A percentile compares a stretch with the other conserved stretches of the same genome.
phyloP scores from a whole-genome alignment of 2,329 filamentous ascomycete species.

The Neurospora crassa region DNA sequence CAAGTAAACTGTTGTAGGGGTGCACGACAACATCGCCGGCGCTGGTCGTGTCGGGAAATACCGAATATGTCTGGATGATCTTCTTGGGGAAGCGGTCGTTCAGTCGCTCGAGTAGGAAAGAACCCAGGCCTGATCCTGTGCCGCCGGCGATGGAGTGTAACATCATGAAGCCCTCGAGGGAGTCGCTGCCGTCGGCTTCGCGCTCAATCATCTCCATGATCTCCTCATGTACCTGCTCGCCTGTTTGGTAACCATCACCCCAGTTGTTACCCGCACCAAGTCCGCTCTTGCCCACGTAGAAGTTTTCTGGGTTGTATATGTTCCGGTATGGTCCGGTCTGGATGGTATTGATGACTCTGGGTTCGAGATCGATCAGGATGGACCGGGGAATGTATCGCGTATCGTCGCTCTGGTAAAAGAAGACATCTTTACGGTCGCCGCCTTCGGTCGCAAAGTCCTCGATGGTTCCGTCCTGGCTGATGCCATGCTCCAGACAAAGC shows the following conservation, averaged over 20 bases:
- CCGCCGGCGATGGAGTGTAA: constrained; percentile 96
- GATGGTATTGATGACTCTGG: constrained; percentile 84
- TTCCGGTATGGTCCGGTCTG: constrained; percentile 93
- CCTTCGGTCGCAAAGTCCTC: constrained; percentile 97
- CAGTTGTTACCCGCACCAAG: constrained; percentile 96
- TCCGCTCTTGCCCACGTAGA: constrained; percentile 91
- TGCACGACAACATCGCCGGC: constrained; percentile 89
- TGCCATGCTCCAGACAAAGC: constrained; percentile 94
- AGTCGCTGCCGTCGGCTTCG: constrained; percentile 96
- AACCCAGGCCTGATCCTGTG: constrained; percentile 91
- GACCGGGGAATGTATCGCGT: constrained; percentile 95
- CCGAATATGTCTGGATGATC: constrained; percentile 97
- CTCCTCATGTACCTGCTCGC: constrained; percentile 86
- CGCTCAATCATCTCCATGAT: constrained; percentile 99
- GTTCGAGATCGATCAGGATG: constrained; percentile 91
- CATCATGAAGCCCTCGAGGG: constrained; percentile 97
- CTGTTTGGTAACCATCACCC: constrained; percentile 92
- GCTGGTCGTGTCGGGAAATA: constrained; percentile 89
- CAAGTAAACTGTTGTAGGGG: constrained; percentile 92
- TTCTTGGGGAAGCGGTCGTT: constrained; percentile 99
- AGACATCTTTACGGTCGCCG: constrained; percentile 96
- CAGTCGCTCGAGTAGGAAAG: constrained; percentile 86
- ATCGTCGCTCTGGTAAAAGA: constrained; percentile 99
- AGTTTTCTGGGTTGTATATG: constrained; percentile 99
- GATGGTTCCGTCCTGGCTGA: constrained; percentile 92